These are phyloP conservation scores for Nicotiana paniculata DNA, from an alignment of 257 asterid species.

Conservation along the genomic window DNA sequence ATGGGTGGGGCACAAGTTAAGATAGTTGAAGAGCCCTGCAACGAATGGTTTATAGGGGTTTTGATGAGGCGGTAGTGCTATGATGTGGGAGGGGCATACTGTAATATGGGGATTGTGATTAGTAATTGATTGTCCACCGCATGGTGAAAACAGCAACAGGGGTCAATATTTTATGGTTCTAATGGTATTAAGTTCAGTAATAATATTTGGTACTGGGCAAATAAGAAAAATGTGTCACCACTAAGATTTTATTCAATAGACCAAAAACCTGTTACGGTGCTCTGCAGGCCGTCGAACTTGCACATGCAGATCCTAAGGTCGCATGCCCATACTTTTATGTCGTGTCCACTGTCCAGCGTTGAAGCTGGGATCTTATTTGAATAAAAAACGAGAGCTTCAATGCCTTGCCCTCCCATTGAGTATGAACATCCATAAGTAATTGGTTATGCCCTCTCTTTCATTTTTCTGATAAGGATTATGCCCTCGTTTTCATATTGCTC, in stretches of 20 bases:
- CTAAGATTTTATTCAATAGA: neutral
- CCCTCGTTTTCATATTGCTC: neutral
- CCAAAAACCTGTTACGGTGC: neutral
- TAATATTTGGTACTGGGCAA: neutral
- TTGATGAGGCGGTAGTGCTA: neutral
- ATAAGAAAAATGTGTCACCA: neutral
- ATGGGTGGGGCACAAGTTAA: neutral
- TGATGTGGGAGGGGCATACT: constrained; percentile 5
- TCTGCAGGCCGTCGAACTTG: neutral
- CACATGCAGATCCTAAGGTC: neutral
- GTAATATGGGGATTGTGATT: neutral
- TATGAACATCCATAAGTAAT: neutral
- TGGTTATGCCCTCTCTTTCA: neutral
- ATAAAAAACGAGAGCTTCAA: neutral
- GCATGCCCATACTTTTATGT: neutral
- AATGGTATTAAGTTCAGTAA: neutral
- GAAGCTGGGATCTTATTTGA: neutral
- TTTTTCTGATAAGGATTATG: neutral
- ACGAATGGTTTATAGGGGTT: neutral
- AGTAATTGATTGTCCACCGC: neutral
- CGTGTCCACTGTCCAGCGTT: neutral
- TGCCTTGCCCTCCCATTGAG: neutral
- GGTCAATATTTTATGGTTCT: neutral
- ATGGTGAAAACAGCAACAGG: neutral
- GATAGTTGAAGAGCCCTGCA: neutral